These are phyloP conservation scores for Cordyceps tenuipes DNA, from an alignment of 2,329 filamentous ascomycete genomes.

Conservation along the genomic window DNA sequence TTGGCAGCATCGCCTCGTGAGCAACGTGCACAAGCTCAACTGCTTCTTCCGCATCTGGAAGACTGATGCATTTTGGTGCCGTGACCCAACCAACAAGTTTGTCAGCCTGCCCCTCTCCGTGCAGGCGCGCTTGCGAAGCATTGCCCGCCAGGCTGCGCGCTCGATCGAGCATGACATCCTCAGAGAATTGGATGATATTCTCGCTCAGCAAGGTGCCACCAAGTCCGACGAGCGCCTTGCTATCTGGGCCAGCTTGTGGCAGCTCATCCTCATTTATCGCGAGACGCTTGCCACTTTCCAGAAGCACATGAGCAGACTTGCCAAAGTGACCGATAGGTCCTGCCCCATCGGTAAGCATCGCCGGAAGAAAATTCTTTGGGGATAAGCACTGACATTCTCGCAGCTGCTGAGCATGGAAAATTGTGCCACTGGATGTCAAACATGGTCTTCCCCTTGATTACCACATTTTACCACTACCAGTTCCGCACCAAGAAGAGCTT, in stretches of 20 bases:
- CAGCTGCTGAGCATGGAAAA: constrained; percentile 15
- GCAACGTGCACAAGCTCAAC: constrained; percentile 37
- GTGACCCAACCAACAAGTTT: constrained; percentile 29
- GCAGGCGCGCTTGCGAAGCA: constrained; percentile 31
- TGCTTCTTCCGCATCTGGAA: constrained; percentile 44
- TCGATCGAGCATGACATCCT: constrained; percentile 32
- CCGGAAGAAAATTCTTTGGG: neutral
- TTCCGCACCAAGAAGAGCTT: constrained; percentile 33
- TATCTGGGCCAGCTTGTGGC: constrained; percentile 42
- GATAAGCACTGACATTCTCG: neutral
- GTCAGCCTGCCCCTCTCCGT: constrained; percentile 30
- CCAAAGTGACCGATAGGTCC: constrained; percentile 17
- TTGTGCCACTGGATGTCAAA: constrained; percentile 24
- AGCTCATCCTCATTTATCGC: constrained; percentile 40
- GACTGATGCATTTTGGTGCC: constrained; percentile 33
- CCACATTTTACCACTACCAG: constrained; percentile 33
- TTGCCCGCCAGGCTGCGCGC: constrained; percentile 30
- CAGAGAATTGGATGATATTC: constrained; percentile 30
- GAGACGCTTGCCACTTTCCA: constrained; percentile 30
- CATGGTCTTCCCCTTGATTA: constrained; percentile 29
- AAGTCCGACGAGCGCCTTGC: constrained; percentile 32
- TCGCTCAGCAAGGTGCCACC: constrained; percentile 30
- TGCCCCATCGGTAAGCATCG: constrained; percentile 17
- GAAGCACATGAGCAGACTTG: constrained; percentile 20
- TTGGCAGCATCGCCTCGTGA: constrained; percentile 31